Evolutionary conservation across 805 yeast species (phyloP), one percentile per base, ranked within the genome.

Genomic region (Torulaspora indica): DNA sequence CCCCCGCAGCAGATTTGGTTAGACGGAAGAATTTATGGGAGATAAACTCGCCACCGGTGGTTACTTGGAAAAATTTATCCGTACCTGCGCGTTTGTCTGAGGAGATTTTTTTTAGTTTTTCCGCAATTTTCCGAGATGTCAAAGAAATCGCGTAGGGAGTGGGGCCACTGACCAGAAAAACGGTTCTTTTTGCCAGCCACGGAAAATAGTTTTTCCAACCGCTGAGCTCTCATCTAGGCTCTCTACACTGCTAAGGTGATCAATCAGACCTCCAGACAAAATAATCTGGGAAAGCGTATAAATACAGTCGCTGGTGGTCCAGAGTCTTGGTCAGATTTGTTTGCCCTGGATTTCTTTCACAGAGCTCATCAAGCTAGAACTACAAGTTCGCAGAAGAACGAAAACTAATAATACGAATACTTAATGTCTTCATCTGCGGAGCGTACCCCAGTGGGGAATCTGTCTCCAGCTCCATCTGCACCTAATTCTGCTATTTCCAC

Each of bases 401-500:
- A 32, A 33, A 24, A 13, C 29, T 18, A 35, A 42, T 35, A 31
- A 22, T 8, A 20, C 17, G 30, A 35, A 12, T 25, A 15, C 20
- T 6, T 20, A 32, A 42, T 42, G 46, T 42, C 41, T 17, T 31
- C 34, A 9, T 30, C 41, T 42, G 39, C 40, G 24, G 46, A 42
- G 14, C 36, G 33, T 17, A 42, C 46, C 2, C 46, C 48, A 20
- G 34, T 46, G 22, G 44, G 35, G 24, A 33, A 43, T 32, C 34
- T 52, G 36, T 39, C 51, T 24, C 55, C 57, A 38, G 41, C 50
- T 35, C 51, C 37, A 14, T 47, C 52, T 24, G 53, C 42, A 29
- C 43, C 62, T 7, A 49, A 48, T 33, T 49, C 57, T 8, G 46
- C 38, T 24, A 27, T 51, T 17, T 57, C 62, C 13, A 58, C 61